Evolutionary conservation across 495 filamentous ascomycete species (phyloP).

Genomic region (Aspergillus carlsbadensis): DNA sequence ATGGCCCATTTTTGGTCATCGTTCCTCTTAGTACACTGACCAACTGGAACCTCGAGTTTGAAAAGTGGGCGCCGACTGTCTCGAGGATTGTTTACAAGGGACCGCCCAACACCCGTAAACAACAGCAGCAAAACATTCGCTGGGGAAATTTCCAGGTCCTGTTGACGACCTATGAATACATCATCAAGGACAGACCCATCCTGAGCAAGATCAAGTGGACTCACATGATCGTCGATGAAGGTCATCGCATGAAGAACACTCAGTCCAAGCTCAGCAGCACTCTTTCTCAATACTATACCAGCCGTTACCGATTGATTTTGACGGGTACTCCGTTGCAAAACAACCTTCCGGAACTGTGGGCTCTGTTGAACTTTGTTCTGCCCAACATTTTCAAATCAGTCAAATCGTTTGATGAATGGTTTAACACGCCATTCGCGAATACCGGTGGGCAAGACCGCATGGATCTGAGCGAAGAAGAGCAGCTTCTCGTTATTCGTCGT

Average conservation of each 20-base stretch:
- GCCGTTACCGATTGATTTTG: conserved; percentile 91
- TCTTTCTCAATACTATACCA: conserved; percentile 90
- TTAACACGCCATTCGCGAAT: conserved; percentile 98
- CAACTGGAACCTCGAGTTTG: conserved; percentile 98
- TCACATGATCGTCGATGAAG: conserved; percentile 99
- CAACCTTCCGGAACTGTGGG: conserved; percentile 94
- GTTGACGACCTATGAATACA: conserved; percentile 97
- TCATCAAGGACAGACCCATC: conserved; percentile 95
- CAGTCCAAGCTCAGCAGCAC: conserved; percentile 95
- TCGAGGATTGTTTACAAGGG: conserved; percentile 93
- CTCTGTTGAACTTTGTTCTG: conserved; percentile 95
- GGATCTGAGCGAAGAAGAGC: conserved; percentile 98
- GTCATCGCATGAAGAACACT: conserved; percentile 99
- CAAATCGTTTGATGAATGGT: conserved; percentile 99
- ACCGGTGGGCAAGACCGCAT: conserved; percentile 97
- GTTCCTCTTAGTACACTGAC: conserved; percentile 95
- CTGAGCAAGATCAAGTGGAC: conserved; percentile 98
- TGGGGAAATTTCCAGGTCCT: conserved; percentile 95
- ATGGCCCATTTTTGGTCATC: conserved; percentile 92
- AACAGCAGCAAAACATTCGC: conserved; percentile 89
- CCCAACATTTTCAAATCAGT: conserved; percentile 99
- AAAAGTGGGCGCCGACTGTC: conserved; percentile 95
- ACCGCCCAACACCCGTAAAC: conserved; percentile 82
- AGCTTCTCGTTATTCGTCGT: conserved; percentile 95
- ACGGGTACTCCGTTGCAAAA: conserved; percentile 98